Conservation (phyloP, 1,139 yeast species). For the Debaryomyces subglobosus region DNA sequence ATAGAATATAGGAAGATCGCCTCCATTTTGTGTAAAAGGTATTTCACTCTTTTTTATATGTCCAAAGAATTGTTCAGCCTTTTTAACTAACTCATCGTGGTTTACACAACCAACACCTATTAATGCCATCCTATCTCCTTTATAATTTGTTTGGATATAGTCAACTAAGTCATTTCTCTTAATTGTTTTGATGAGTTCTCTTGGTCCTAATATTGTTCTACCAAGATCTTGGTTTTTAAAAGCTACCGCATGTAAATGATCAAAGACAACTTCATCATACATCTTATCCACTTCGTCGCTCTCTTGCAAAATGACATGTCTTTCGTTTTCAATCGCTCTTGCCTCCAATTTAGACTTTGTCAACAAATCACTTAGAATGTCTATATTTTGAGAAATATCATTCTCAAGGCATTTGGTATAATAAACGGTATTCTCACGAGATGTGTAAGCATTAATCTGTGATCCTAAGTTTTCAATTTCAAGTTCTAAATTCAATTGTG, state of each 20-base stretch:
- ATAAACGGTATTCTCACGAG: constrained; percentile 95
- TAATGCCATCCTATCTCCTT: constrained; percentile 96
- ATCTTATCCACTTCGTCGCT: constrained; percentile 97
- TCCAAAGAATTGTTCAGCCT: constrained; percentile 79
- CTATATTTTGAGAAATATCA: constrained; percentile 85
- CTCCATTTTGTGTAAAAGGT: constrained; percentile 74
- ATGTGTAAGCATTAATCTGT: constrained; percentile 95
- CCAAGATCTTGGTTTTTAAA: constrained; percentile 92
- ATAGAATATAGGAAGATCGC: constrained; percentile 76
- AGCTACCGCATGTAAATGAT: constrained; percentile 91
- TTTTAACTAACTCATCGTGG: constrained; percentile 77
- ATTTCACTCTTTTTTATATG: constrained; percentile 66
- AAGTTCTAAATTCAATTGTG: constrained; percentile 84
- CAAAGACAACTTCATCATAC: constrained; percentile 98
- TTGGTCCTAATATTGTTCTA: constrained; percentile 95
- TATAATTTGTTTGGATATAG: constrained; percentile 84
- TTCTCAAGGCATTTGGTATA: constrained; percentile 84
- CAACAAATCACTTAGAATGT: constrained; percentile 84
- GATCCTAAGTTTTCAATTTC: constrained; percentile 97
- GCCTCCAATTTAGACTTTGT: constrained; percentile 84
- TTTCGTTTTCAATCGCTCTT: constrained; percentile 88
- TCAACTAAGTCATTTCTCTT: constrained; percentile 73
- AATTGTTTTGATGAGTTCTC: constrained; percentile 82
- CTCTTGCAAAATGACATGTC: constrained; percentile 94
- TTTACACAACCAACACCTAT: constrained; percentile 95